phyloP scores from a whole-genome alignment of 805 yeast species.

The Ogataea minuta region DNA sequence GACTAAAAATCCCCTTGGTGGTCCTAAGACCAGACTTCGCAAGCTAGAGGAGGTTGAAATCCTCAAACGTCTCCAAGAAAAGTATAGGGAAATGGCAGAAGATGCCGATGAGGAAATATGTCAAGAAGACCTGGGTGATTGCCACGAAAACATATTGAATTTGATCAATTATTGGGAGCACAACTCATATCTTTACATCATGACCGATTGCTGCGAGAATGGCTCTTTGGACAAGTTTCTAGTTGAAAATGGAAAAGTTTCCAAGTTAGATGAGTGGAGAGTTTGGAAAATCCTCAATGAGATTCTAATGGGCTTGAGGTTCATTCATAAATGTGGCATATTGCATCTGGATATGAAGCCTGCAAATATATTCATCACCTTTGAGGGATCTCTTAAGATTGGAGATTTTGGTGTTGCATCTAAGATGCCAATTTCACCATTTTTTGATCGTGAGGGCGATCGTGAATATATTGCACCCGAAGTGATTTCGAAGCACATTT shows the following conservation, averaged over 20 bases:
- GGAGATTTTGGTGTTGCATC: conserved; percentile 98
- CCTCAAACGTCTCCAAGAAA: conserved; percentile 42
- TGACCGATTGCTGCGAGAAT: conserved; percentile 92
- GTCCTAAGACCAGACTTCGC: conserved; percentile 58
- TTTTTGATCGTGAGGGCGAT: conserved; percentile 93
- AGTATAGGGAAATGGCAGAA: conserved; percentile 26
- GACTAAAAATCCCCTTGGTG: conserved; percentile 61
- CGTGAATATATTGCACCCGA: conserved; percentile 98
- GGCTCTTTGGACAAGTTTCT: conserved; percentile 84
- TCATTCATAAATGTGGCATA: conserved; percentile 72
- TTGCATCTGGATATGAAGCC: conserved; percentile 93
- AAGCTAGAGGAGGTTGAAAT: conserved; percentile 77
- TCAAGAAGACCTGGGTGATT: conserved; percentile 44
- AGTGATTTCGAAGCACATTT: conserved; percentile 74
- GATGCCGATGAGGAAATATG: conserved; percentile 16
- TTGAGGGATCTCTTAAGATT: conserved; percentile 89
- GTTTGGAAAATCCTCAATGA: conserved; percentile 96
- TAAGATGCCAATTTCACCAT: conserved; percentile 65
- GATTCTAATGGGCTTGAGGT: conserved; percentile 72
- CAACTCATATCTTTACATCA: conserved; percentile 73
- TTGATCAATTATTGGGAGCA: conserved; percentile 85
- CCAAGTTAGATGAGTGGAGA: conserved; percentile 91
- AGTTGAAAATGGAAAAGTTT: conserved; percentile 69
- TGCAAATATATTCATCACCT: conserved; percentile 89
- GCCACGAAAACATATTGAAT: conserved; percentile 73